These are phyloP conservation scores for Talaromyces pinophilus DNA, from an alignment of 2,329 filamentous ascomycete species.

Conservation along the genomic window DNA sequence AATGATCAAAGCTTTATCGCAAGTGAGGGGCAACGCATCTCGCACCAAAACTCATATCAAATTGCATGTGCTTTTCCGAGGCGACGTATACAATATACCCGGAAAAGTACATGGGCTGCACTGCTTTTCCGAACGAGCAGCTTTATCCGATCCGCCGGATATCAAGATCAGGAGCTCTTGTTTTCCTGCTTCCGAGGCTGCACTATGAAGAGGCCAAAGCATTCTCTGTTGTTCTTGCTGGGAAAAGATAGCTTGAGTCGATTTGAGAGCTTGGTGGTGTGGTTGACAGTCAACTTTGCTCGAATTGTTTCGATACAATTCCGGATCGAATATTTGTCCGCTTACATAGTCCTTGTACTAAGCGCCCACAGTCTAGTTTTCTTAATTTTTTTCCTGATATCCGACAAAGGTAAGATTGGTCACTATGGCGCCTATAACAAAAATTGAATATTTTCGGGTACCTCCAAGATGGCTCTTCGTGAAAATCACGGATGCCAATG, in stretches of 20 bases:
- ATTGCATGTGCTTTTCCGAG: not conserved
- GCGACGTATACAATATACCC: not conserved
- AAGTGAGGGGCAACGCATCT: not conserved
- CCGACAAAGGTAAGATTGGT: not conserved
- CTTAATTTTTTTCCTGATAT: not conserved
- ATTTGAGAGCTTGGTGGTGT: not conserved
- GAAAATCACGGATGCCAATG: conserved; percentile 69
- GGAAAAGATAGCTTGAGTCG: not conserved
- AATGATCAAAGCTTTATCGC: not conserved
- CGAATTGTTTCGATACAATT: not conserved
- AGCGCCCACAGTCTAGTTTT: not conserved
- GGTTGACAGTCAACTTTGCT: not conserved
- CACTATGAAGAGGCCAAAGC: not conserved
- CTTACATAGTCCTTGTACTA: not conserved
- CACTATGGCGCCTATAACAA: not conserved
- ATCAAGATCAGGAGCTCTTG: not conserved
- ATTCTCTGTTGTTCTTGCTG: not conserved
- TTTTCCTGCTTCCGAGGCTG: not conserved
- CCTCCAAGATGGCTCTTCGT: conserved; percentile 77
- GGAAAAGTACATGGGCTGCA: not conserved
- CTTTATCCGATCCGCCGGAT: not conserved
- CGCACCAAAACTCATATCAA: not conserved
- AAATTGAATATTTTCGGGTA: conserved; percentile 73
- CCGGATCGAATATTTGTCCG: not conserved
- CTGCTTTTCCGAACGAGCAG: not conserved